A percentile compares a stretch with the other conserved stretches of the same genome.
phyloP scores from a whole-genome alignment of 306 rosid species.

The Vigna hirtella region DNA sequence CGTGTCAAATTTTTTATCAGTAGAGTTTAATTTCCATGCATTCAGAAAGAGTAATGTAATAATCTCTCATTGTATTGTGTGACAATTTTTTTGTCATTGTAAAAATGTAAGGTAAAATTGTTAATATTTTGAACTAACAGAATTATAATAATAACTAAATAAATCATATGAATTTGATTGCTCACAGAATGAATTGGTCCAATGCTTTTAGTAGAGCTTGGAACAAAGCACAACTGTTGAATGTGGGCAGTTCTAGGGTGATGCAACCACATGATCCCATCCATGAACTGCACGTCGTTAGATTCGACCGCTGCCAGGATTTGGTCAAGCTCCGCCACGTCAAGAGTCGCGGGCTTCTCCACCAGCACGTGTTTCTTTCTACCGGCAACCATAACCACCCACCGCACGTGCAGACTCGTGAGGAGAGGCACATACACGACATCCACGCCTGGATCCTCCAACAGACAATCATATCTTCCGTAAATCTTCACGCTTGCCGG shows the following conservation, averaged over 20 bases:
- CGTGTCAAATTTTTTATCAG: neutral
- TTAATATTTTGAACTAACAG: no score
- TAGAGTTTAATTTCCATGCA: neutral
- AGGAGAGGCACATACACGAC: conserved; percentile 82
- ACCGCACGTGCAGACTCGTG: conserved; percentile 66
- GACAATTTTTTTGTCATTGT: no score
- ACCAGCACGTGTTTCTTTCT: conserved; percentile 79
- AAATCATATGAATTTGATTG: neutral
- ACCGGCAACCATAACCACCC: conserved; percentile 73
- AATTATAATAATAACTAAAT: neutral
- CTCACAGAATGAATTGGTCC: conserved; percentile 64
- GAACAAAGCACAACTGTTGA: conserved; percentile 55
- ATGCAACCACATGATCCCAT: conserved; percentile 86
- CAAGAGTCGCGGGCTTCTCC: conserved; percentile 78
- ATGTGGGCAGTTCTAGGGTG: conserved; percentile 76
- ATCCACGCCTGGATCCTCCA: conserved; percentile 73
- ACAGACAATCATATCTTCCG: conserved; percentile 68
- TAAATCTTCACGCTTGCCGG: conserved; percentile 51
- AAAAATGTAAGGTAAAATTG: no score
- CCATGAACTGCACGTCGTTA: conserved; percentile 87
- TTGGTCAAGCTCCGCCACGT: conserved; percentile 63
- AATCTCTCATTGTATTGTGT: neutral
- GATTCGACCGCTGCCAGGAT: conserved; percentile 70
- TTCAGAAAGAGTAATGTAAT: no score
- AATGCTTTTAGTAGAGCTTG: conserved; percentile 34